Percentiles rank a stretch among this genome's conserved stretches.
Conservation (phyloP, 805 yeast species). For the Spathaspora boniae region DNA sequence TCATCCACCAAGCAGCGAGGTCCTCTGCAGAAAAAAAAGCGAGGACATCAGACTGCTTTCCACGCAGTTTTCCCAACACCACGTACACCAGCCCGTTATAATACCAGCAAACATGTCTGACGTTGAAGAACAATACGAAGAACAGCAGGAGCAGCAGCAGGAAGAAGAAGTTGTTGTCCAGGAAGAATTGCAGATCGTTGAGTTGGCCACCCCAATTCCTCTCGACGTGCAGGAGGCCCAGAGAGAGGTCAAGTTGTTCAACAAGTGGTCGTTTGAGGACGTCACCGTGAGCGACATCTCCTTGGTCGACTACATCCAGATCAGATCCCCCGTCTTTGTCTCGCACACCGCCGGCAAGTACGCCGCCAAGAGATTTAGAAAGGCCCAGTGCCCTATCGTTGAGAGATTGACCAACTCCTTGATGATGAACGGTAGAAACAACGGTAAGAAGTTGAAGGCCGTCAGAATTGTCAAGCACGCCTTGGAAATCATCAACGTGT, state of each 20-base stretch:
- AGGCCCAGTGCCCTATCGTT: conserved; percentile 98
- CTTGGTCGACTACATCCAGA: conserved; percentile 96
- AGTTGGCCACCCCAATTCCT: conserved; percentile 94
- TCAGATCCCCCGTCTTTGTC: conserved; percentile 95
- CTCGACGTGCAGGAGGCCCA: conserved; percentile 95
- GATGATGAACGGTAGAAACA: conserved; percentile 99
- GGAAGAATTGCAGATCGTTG: conserved; percentile 78
- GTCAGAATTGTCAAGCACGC: conserved; percentile 99
- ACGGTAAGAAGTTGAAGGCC: conserved; percentile 99
- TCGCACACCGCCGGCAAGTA: conserved; percentile 99
- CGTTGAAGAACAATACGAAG: conserved; percentile 50
- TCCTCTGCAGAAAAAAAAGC: too few relatives aligned
- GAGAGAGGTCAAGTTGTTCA: conserved; percentile 94
- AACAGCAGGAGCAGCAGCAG: conserved; percentile 51
- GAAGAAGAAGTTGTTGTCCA: conserved; percentile 72
- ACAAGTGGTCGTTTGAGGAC: conserved; percentile 99
- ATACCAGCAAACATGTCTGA: conserved; percentile 61
- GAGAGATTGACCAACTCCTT: conserved; percentile 99
- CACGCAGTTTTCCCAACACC: too few relatives aligned
- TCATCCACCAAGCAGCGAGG: too few relatives aligned
- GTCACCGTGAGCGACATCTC: conserved; percentile 98
- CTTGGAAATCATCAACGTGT: conserved; percentile 92
- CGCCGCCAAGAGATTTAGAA: conserved; percentile 99
- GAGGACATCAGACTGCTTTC: too few relatives aligned
- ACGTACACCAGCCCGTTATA: neutral